Evolutionary conservation across 2,329 filamentous ascomycete species (phyloP), one percentile per base, ranked within the genome.

Genomic region (Thielaviopsis ethacetica): DNA sequence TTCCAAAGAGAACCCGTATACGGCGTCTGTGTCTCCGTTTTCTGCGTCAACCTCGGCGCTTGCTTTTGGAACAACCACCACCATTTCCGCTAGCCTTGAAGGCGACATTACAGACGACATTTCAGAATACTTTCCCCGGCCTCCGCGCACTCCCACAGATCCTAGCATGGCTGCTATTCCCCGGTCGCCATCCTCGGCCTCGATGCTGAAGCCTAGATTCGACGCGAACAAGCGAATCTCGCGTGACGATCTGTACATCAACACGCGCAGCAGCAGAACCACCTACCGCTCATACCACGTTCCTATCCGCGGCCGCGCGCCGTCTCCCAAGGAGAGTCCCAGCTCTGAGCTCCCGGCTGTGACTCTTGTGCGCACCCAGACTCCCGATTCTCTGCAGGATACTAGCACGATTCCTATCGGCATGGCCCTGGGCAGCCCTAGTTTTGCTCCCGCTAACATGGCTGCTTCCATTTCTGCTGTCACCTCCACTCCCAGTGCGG

Each of bases 381-480:
- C 72, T n/a, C 70, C 72, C 10, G 71, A 75, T 60, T 74, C 73
- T 9, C 64, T 73, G 57, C 68, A 66, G 30, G 73, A 74, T 2
- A 52, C 34, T 19, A 41, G 52, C 5, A 27, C 50, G 22, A 34
- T 56, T 62, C 75, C 73, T 64, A 89, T 90, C 62, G 86, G 86
- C 10, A 83, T 90, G 76, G 86, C 86, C 1, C 71, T 89, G 59
- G 86, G 85, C 34, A 89, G 85, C 65, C 86, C 86, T 13, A 58
- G 61, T n/a, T 56, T 61, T 21, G 38, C 57, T 15, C 51, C 61
- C 6, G 19, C 34, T 22, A 49, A 58, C 22, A 19, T 53, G 15
- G 26, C 24, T 44, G n/a, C 22, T 22, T 26, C 22, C n/a, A 44
- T 34, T 10, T 22, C 44, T 41, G 26, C 34, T n/a, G 26, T 44